Evolutionary conservation across 148 eudicot species (phyloP), one percentile per base, ranked within the genome.

Genomic region (Beta vulgaris): DNA sequence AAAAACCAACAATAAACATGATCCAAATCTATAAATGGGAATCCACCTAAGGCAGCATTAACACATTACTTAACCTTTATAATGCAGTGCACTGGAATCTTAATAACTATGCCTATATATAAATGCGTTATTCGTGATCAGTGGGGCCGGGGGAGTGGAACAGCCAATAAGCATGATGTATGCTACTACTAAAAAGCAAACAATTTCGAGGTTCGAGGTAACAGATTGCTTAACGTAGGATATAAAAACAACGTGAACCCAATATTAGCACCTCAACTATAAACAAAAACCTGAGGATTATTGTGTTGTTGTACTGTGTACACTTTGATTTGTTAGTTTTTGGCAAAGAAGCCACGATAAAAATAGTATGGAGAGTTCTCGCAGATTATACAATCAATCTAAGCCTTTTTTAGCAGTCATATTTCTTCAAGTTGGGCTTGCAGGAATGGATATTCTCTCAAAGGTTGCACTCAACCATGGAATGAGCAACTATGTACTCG

Each of bases 401-500:
- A 94, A 90, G 69, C 96, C 97, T 23, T 90, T 91, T 76, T 28
- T 91, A 34, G 91, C 77, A 0, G 91, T 91, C 2, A 74, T 91
- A 16, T 86, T 90, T 78, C 83, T 91, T 72, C 98, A 94, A 74
- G 81, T 89, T 32, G 98, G 98, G 31, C 72, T 87, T 21, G 93
- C 97, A 8, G 98, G 98, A 26, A 91, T 94, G 98, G 97, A 90
- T 66, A 83, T 94, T 46, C 84, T 94, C 53, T 87, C 98, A 10
- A 94, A 94, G 78, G 85, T 86, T 18, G 97, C 98, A 59, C 77
- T 94, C 49, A 91, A 90, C 62, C 81, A 80, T 66, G 98, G 98
- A 21, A 91, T 94, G 97, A 94, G 93, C 84, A 90, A 91, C 73
- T 94, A 94, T 49, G 97, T 94, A 3, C 94, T 90, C 8, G 97